phyloP scores from a whole-genome alignment of 2,329 filamentous ascomycete species.

The Ascochyta pisi region DNA sequence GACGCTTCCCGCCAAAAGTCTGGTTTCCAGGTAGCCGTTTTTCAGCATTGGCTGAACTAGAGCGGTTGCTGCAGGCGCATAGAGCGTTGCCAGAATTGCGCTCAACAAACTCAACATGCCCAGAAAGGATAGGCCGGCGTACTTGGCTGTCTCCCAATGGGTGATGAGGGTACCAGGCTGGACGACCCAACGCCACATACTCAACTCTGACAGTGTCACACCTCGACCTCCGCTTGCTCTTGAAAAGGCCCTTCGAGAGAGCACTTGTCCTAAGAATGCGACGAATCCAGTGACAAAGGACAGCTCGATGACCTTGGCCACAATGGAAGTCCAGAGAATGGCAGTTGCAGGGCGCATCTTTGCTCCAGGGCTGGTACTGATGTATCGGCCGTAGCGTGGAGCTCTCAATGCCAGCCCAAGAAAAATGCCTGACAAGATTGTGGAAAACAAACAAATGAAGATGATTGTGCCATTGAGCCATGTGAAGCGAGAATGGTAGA shows the following conservation, averaged over 20 bases:
- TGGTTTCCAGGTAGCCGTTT: constrained; percentile 60
- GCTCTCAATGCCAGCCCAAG: constrained; percentile 67
- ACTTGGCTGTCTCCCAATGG: constrained; percentile 69
- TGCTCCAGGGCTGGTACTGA: constrained; percentile 58
- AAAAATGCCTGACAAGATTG: constrained; percentile 70
- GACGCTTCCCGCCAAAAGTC: constrained; percentile 63
- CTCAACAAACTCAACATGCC: constrained; percentile 70
- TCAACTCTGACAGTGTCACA: constrained; percentile 77
- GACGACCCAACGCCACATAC: constrained; percentile 73
- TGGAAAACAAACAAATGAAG: constrained; percentile 66
- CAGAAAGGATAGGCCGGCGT: constrained; percentile 68
- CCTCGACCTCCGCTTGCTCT: constrained; percentile 63
- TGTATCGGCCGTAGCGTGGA: constrained; percentile 66
- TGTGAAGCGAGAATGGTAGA: constrained; percentile 47
- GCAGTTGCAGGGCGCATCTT: constrained; percentile 67
- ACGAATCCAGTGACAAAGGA: constrained; percentile 81
- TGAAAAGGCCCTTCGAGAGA: constrained; percentile 71
- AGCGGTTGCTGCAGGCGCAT: constrained; percentile 78
- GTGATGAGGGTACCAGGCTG: constrained; percentile 74
- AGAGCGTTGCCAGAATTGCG: constrained; percentile 72
- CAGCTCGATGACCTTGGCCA: constrained; percentile 79
- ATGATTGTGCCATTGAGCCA: constrained; percentile 58
- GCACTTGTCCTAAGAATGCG: constrained; percentile 74
- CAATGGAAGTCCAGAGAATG: constrained; percentile 69
- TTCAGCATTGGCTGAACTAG: constrained; percentile 76